Base-by-base conservation (phyloP, 495 filamentous ascomycete species). In the Aspergillus cristatus region DNA sequence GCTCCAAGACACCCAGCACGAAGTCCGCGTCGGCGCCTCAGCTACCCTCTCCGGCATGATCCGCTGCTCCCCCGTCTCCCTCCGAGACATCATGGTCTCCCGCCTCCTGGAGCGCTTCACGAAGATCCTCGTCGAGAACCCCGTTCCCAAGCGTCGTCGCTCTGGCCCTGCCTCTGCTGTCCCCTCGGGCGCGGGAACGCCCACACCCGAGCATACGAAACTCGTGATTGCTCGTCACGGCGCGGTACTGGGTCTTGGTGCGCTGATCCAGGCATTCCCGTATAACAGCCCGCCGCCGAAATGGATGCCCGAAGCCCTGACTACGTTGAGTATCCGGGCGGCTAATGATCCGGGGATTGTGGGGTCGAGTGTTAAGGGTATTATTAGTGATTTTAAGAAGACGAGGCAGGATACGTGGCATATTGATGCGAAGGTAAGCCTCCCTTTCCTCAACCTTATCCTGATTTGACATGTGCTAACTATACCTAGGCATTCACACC, bases 371-470 rank as follows among this genome's bases (percentile, higher is more conserved):
- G 91, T 94, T n/a, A 99, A 99, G 72, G 76, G 72, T 14, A 88
- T 94, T 8, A 68, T 99, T 45, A 87, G 87, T 32, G 91, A 99
- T 48, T 99, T 99, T 60, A 99, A 99, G 67, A 99, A 97, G 75
- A 97, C 93, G 34, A 81, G 91, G 58, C 93, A 97, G 62, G 91
- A 99, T 71, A 99, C 90, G 47, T 99, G 91, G 91, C 79, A 84
- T 52, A 86, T 93, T 30, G 91, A 99, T 71, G 81, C 93, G 40
- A 97, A 94, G 84, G 91, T 95, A 53, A 47, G 54, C 51, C 8
- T 8, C 26, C 7, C 6, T 25, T 14, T 26, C 16, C 16, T 28
- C 29, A 29, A 30, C 24, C 15, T 11, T 14, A 1, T 12, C 7
- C n/a, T n/a, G n/a, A 11, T 11, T 18, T 13, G 5, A 32, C 14